Evolutionary conservation across 768 basidiomycete species (phyloP).

Genomic region (Crassisporium funariophilum): DNA sequence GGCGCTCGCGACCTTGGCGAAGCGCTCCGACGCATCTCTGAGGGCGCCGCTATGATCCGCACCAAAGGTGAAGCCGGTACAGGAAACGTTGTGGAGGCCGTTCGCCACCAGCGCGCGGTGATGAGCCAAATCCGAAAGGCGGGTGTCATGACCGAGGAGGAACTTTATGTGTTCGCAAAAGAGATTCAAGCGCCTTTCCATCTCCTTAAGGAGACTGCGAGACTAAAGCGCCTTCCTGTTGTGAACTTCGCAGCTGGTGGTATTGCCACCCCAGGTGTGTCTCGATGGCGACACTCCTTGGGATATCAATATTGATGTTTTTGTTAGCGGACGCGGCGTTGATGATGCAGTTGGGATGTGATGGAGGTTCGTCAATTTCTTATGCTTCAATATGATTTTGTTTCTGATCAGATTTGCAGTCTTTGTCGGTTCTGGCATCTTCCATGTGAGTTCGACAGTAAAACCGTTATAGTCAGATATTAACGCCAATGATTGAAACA

Average conservation of each 20-base stretch:
- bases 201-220: conserved; percentile 93
- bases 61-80: conserved; percentile 95
- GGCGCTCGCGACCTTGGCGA: conserved; percentile 95
- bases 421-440: conserved; percentile 97
- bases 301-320: not conserved
- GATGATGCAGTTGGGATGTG: conserved; percentile 99
- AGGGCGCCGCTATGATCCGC: conserved; percentile 98
- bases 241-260: conserved; percentile 98
- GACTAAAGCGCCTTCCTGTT: conserved; percentile 89
- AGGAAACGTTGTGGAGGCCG: conserved; percentile 91
- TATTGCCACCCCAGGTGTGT: conserved; percentile 83
- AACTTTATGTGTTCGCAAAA: conserved; percentile 91
- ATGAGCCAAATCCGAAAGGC: conserved; percentile 84
- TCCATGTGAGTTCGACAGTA: conserved; percentile 63
- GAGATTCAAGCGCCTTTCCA: conserved; percentile 94
- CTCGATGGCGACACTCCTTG: not conserved
- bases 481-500: conserved; percentile 2
- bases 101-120: conserved; percentile 86
- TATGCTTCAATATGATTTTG: conserved; percentile 6
- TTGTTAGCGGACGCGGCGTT: conserved; percentile 86
- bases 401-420: conserved; percentile 50
- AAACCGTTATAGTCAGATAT: not conserved
- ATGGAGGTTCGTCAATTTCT: conserved; percentile 68
- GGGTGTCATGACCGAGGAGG: conserved; percentile 90
- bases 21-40: conserved; percentile 93